phyloP scores from a whole-genome alignment of 495 filamentous ascomycete genomes.

The Lophiostoma macrostomum region DNA sequence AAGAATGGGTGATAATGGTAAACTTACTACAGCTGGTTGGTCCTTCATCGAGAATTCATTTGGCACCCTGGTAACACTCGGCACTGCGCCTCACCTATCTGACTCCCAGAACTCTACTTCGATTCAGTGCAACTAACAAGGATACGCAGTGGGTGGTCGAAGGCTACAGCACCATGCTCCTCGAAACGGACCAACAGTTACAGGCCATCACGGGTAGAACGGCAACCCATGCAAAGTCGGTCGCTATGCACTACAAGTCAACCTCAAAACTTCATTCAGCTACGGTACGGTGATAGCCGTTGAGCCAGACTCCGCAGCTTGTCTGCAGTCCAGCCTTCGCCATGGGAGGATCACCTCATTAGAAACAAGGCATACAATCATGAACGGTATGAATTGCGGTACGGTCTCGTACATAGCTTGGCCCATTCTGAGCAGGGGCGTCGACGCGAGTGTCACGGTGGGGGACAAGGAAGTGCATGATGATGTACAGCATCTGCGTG shows the following conservation, averaged over 20 bases:
- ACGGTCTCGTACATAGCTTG: conserved; percentile 62
- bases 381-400: conserved; percentile 67
- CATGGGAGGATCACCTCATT: conserved; percentile 46
- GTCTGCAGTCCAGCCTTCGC: conserved; percentile 52
- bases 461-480: conserved; percentile 55
- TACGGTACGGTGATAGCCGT: conserved; percentile 53
- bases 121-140: no score
- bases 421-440: conserved; percentile 52
- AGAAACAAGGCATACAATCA: conserved; percentile 55
- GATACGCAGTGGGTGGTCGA: conserved; percentile 72
- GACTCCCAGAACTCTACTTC: no score
- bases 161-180: conserved; percentile 67
- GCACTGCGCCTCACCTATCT: no score
- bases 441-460: conserved; percentile 58
- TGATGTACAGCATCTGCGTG: conserved; percentile 50
- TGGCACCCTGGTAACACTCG: no score
- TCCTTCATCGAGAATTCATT: no score
- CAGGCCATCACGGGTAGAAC: conserved; percentile 25
- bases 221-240: conserved; percentile 50
- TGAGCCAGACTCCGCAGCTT: conserved; percentile 63
- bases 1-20: no score
- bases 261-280: neutral
- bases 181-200: conserved; percentile 59
- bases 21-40: no score
- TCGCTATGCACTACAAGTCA: conserved; percentile 56